Conservation (phyloP, 345 rosid species). For the Eucalyptus caleyi region DNA sequence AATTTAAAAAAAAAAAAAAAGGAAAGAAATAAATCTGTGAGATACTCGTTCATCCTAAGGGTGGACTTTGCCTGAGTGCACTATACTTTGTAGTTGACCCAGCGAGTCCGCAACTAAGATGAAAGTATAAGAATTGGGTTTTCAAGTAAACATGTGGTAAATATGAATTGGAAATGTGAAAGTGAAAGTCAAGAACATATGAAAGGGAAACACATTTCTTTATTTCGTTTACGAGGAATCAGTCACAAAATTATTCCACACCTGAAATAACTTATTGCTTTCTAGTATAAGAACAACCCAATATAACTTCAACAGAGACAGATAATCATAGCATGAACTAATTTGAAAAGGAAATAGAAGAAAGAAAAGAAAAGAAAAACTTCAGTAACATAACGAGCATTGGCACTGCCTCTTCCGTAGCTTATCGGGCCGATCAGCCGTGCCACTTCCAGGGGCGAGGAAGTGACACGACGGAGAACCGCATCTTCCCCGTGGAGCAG, state of each 20-base stretch:
- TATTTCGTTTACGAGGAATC: not conserved
- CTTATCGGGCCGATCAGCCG: not conserved
- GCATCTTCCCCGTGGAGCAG: constrained; percentile 59
- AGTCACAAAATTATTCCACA: not conserved
- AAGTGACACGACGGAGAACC: constrained; percentile 41
- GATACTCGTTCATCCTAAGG: not conserved
- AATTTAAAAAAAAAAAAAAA: not conserved
- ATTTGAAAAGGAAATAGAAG: not conserved
- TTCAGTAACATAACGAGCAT: not conserved
- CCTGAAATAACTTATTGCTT: not conserved
- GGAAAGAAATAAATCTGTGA: not conserved
- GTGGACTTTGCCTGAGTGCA: not conserved
- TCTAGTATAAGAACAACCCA: not conserved
- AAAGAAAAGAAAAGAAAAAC: not conserved
- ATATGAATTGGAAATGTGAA: not conserved
- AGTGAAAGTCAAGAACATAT: not conserved
- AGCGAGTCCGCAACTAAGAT: not conserved
- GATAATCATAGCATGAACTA: not conserved
- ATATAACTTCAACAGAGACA: not conserved
- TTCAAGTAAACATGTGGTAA: not conserved
- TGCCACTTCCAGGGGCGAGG: constrained; percentile 2
- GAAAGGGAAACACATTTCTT: not conserved
- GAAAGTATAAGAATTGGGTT: not conserved
- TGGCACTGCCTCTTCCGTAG: not conserved
- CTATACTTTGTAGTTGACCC: not conserved